phyloP scores from a whole-genome alignment of 1,284 basidiomycete species.

The Ganoderma lucidum region DNA sequence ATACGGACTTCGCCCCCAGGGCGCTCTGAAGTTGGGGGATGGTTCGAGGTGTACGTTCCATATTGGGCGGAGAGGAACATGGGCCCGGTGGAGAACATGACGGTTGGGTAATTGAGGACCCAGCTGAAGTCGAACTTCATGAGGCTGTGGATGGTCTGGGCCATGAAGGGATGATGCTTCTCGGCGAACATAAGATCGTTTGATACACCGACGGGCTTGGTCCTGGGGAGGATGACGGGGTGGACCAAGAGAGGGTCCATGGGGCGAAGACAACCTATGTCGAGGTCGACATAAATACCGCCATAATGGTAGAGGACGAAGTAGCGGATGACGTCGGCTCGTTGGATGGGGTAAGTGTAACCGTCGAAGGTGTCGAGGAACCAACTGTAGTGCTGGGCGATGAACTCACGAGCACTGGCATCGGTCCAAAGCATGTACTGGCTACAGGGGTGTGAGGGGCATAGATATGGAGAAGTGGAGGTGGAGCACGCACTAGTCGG shows the following conservation, averaged over 20 bases:
- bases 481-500: slow-evolving; percentile 85
- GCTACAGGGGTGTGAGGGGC: slow-evolving; percentile 49
- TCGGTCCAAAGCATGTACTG: slow-evolving; percentile 99
- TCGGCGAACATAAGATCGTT: slow-evolving; percentile 97
- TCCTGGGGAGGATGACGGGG: slow-evolving; percentile 92
- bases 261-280: slow-evolving; percentile 93
- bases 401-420: slow-evolving; percentile 88
- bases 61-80: slow-evolving; percentile 94
- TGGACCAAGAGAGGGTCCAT: slow-evolving; percentile 90
- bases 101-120: slow-evolving; percentile 96
- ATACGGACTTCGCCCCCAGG: slow-evolving; percentile 83
- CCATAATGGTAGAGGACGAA: slow-evolving; percentile 97
- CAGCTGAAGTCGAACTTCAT: slow-evolving; percentile 94
- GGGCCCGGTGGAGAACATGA: slow-evolving; percentile 99
- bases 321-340: slow-evolving; percentile 98
- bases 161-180: slow-evolving; percentile 89
- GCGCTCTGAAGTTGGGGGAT: slow-evolving; percentile 61
- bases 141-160: slow-evolving; percentile 92
- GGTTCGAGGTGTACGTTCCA: slow-evolving; percentile 80
- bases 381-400: slow-evolving; percentile 89
- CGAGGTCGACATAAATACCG: slow-evolving; percentile 96
- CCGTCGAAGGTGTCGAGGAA: slow-evolving; percentile 93
- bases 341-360: slow-evolving; percentile 95
- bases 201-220: slow-evolving; percentile 95
- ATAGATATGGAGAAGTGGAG: slow-evolving; percentile 22